A percentile compares a stretch with the other conserved stretches of the same genome.
Conservation (phyloP, 805 yeast species). For the Candida ponderosae region DNA sequence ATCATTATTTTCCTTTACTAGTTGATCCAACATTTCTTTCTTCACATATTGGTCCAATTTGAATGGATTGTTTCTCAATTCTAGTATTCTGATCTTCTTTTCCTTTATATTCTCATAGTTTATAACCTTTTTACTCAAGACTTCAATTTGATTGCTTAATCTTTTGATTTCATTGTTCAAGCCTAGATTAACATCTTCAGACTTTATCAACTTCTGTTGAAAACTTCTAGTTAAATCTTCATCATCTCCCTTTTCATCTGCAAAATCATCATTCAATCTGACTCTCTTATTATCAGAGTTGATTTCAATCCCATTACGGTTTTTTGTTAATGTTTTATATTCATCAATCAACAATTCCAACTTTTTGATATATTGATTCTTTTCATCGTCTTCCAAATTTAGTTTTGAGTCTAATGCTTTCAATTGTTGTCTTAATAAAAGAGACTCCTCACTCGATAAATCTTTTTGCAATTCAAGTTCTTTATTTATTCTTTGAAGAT, state of each 20-base stretch:
- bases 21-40: slow-evolving; percentile 37
- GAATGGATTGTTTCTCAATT: slow-evolving; percentile 61
- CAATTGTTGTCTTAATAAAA: slow-evolving; percentile 47
- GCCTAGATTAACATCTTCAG: slow-evolving; percentile 34
- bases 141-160: slow-evolving; percentile 26
- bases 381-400: slow-evolving; percentile 13
- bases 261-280: slow-evolving; percentile 17
- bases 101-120: slow-evolving; percentile 25
- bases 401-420: slow-evolving; percentile 36
- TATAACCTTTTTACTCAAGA: slow-evolving; percentile 30
- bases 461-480: slow-evolving; percentile 44
- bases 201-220: slow-evolving; percentile 21
- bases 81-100: slow-evolving; percentile 43
- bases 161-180: slow-evolving; percentile 28
- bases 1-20: slow-evolving; percentile 53
- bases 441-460: slow-evolving; percentile 51
- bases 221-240: slow-evolving; percentile 15
- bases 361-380: slow-evolving; percentile 12
- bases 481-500: slow-evolving; percentile 24
- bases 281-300: slow-evolving; percentile 24
- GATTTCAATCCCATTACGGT: slow-evolving; percentile 7
- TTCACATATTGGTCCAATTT: slow-evolving; percentile 54
- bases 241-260: slow-evolving; percentile 14
- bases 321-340: slow-evolving; percentile 37
- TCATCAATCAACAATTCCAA: slow-evolving; percentile 39